Evolutionary conservation across 2,329 filamentous ascomycete genomes (phyloP), one percentile per base, ranked within the genome.

Genomic region (Chrysoporthe puriensis): DNA sequence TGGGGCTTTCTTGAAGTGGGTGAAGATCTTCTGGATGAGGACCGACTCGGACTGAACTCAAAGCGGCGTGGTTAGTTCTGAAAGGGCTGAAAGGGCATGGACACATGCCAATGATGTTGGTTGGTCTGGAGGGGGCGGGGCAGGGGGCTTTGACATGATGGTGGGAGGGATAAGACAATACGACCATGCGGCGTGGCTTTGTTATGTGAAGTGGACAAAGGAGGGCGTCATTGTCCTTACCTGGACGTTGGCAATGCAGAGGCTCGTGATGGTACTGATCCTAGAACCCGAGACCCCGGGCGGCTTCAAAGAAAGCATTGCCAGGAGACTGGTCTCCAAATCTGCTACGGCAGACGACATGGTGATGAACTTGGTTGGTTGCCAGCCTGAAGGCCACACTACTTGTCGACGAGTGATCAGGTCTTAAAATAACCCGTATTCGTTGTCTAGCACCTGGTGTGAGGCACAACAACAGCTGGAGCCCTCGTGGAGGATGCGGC

Each of bases 11-110:
- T 96, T 97, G 86, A 98, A 96, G 77, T 97, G 94, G 73, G 94
- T 96, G 82, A 92, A 97, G 76, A 99, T 91, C 80, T 97, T 97
- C 80, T 97, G 94, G 75, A 98, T 93, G 77, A 99, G 89, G 74
- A 94, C 90, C 65, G 93, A 96, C 83, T 98, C 95, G 81, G 92
- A 95, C 96, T 97, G 83, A 71, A 76, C 75, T 68, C 67, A 62
- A 69, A 61, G 64, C 62, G 66, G 14, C 14, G 26, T 72, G 67
- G 71, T 76, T 74, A 77, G 74, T 73, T 70, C 14, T 43, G 36
- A 52, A 58, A 56, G 43, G 60, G 34, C 40, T 44, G 54, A 18
- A 57, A 34, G 56, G 56, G 13, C 21, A 54, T 21, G 4, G 26
- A 13, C 14, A 57, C 7, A 58, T 6, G 34, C n/a, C 36, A 5